phyloP scores from a whole-genome alignment of 371 early-diverging fungal genomes.

The Lichtheimia hyalospora region DNA sequence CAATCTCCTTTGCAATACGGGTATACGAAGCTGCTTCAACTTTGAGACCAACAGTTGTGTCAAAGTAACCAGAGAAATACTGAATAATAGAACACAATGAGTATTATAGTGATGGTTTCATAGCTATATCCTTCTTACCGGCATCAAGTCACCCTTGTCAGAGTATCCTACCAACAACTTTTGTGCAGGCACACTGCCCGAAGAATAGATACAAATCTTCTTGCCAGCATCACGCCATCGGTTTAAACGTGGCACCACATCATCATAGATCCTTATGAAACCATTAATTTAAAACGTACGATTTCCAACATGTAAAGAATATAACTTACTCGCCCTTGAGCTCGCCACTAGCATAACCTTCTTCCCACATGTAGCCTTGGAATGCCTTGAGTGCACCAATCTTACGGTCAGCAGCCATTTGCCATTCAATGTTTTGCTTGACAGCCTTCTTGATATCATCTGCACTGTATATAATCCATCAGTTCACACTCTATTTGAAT shows the following conservation, averaged over 20 bases:
- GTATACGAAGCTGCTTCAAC: constrained; percentile 66
- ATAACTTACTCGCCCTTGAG: constrained; percentile 73
- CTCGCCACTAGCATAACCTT: constrained; percentile 77
- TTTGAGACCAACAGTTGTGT: constrained; percentile 85
- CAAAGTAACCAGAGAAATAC: constrained; percentile 87
- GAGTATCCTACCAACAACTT: constrained; percentile 86
- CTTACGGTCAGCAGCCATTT: constrained; percentile 85
- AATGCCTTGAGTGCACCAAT: constrained; percentile 86
- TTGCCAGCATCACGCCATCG: constrained; percentile 63
- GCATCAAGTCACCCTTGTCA: constrained; percentile 78
- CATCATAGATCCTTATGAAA: constrained; percentile 71
- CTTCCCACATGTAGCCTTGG: constrained; percentile 94
- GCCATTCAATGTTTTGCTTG: constrained; percentile 72
- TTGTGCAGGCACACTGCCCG: constrained; percentile 91
- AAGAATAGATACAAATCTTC: constrained; percentile 89
- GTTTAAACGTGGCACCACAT: constrained; percentile 78
- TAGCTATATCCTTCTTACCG: constrained; percentile 39
- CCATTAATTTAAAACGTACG: background rate
- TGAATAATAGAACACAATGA: constrained; percentile 15
- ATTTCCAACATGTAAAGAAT: background rate
- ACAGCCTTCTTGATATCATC: constrained; percentile 61
- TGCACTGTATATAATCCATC: constrained; percentile 21
- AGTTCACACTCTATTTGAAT: background rate
- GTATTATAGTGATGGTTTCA: background rate
- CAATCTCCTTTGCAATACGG: constrained; percentile 72